Percentiles rank a stretch among this genome's conserved stretches.
Evolutionary conservation across 768 basidiomycete species (phyloP).

Genomic region (Hericium coralloides): DNA sequence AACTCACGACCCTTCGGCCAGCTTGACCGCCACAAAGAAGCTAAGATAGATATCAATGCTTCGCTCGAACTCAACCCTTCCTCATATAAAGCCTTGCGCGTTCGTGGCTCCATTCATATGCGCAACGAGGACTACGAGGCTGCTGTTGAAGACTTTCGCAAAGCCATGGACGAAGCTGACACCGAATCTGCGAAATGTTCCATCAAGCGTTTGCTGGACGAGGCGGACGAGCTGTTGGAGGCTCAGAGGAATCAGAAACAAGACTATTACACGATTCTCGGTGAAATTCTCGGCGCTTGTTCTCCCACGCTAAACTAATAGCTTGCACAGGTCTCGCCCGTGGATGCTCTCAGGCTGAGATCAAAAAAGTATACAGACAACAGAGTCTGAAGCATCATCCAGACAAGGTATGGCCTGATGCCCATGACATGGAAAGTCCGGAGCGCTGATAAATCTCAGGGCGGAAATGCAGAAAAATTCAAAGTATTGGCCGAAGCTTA

Average conservation of each 20-base stretch:
- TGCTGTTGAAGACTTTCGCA: neutral
- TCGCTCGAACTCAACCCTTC: neutral
- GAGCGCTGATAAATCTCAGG: slow-evolving; percentile 31
- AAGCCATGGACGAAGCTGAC: neutral
- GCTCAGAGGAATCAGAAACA: neutral
- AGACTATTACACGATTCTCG: neutral
- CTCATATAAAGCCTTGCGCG: neutral
- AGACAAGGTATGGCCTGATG: slow-evolving; percentile 49
- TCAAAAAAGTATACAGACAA: slow-evolving; percentile 87
- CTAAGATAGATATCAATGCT: neutral
- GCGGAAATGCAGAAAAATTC: slow-evolving; percentile 95
- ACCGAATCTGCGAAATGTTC: neutral
- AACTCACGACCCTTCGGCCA: neutral
- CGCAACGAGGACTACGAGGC: neutral
- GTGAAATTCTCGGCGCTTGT: neutral
- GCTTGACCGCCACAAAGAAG: neutral
- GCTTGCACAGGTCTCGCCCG: slow-evolving; percentile 32
- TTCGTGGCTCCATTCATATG: neutral
- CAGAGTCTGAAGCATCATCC: slow-evolving; percentile 83
- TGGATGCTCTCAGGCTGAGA: slow-evolving; percentile 59
- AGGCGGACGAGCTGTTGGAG: neutral
- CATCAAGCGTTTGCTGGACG: neutral
- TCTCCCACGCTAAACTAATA: neutral
- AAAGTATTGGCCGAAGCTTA: slow-evolving; percentile 58
- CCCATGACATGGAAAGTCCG: neutral